Conservation (phyloP, 345 rosid species). For the Pistacia integerrima region DNA sequence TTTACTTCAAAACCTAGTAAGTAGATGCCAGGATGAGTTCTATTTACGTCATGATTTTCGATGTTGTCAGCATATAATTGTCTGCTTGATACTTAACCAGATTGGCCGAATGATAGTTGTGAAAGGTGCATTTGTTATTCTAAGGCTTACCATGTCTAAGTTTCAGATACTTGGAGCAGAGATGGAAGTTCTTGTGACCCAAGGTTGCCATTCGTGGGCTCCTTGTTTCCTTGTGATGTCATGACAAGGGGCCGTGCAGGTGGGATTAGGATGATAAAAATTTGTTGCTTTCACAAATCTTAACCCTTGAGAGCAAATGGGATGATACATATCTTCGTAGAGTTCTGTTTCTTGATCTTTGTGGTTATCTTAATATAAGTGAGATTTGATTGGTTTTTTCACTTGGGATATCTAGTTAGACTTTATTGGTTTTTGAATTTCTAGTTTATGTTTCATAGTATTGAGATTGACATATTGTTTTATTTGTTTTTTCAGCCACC, state of each 20-base stretch:
- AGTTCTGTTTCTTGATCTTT: slow-evolving; percentile 63
- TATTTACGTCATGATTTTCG: slow-evolving; percentile 13
- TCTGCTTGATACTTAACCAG: slow-evolving; percentile 49
- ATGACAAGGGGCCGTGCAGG: slow-evolving; percentile 93
- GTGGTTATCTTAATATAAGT: slow-evolving; percentile 52
- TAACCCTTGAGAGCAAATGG: slow-evolving; percentile 49
- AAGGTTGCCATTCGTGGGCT: slow-evolving; percentile 71
- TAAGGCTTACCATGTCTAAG: slow-evolving; percentile 99
- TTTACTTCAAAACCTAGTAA: slow-evolving; percentile 76
- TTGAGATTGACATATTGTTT: slow-evolving; percentile 31
- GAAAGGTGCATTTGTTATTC: slow-evolving; percentile 83
- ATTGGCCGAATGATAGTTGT: slow-evolving; percentile 59
- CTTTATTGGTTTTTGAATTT: slow-evolving; percentile 12
- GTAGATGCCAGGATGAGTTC: slow-evolving; percentile 33
- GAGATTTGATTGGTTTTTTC: slow-evolving; percentile 41
- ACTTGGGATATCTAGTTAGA: slow-evolving; percentile 27
- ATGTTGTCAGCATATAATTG: slow-evolving; percentile 29
- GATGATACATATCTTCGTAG: slow-evolving; percentile 60
- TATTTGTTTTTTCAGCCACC: slow-evolving; percentile 69
- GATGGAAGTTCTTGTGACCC: slow-evolving; percentile 64
- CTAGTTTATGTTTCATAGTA: slow-evolving; percentile 19
- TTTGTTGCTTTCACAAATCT: slow-evolving; percentile 57
- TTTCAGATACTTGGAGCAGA: slow-evolving; percentile 99
- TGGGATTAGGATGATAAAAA: slow-evolving; percentile 90
- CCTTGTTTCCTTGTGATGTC: slow-evolving; percentile 95